Evolutionary conservation across 2,329 filamentous ascomycete genomes (phyloP), one percentile per base, ranked within the genome.

Genomic region (Metarhizium humberi): DNA sequence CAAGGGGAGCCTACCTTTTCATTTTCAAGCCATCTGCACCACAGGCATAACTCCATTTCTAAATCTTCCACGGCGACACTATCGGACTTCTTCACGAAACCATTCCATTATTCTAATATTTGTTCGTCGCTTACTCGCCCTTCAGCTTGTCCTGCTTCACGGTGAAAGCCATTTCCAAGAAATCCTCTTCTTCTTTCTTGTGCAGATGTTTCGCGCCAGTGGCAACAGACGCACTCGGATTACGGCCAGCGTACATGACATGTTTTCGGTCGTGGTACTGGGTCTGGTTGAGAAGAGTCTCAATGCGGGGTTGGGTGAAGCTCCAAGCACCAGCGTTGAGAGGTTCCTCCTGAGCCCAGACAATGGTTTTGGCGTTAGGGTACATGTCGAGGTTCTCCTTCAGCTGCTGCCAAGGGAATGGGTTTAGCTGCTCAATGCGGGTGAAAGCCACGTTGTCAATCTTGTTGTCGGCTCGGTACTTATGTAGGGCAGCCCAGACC

Each of bases 331-430:
- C 94, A 8, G 94, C 94, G 71, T 99, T 99, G 57, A 99, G 83
- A 36, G 94, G 94, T 78, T 99, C 94, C 73, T 99, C 94, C 75
- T 99, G 94, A 63, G 84, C 86, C 92, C 92, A 99, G 60, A 99
- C 91, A 62, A 99, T 91, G 61, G 91, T 92, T 81, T 96, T 90
- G 64, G 92, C 92, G 73, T 99, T 99, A 70, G 92, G 90, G 79
- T 99, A 99, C 73, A 78, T 84, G 78, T 99, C 92, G 54, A 99
- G 82, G 78, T 97, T 97, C 73, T 97, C 92, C 78, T 88, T 90
- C 55, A 99, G 84, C 74, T 94, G 91, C 65, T 92, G 86, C 92
- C 94, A 99, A 52, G 94, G 94, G 89, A 99, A 99, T 67, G 94
- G 94, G 78, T 99, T 92, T 58, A 99, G 83, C 77, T 99, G 94